A percentile compares a stretch with the other conserved stretches of the same genome.
Conservation (phyloP, 176 grass and related monocot species). For the Cocos nucifera region DNA sequence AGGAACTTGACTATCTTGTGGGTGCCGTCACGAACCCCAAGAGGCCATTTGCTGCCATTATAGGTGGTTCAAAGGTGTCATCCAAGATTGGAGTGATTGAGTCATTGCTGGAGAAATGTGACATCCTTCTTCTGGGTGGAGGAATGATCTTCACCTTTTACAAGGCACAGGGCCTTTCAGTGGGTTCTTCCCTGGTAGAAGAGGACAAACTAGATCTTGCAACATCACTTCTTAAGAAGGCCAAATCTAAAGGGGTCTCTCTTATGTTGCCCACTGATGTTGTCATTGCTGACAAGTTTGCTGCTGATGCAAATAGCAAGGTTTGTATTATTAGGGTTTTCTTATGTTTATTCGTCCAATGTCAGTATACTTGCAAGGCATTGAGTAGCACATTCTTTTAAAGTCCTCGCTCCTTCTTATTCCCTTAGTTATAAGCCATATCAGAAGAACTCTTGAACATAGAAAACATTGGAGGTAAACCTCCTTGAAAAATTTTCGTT, state of each 20-base stretch:
- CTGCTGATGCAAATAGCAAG: conserved; percentile 32
- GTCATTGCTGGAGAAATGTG: conserved; percentile 35
- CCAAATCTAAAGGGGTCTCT: conserved; percentile 33
- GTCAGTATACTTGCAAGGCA: no score
- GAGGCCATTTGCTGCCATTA: conserved; percentile 37
- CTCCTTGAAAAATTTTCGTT: no score
- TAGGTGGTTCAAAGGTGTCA: conserved; percentile 48
- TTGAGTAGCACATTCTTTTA: no score
- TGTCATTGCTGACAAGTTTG: conserved; percentile 31
- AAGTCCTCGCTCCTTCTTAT: no score
- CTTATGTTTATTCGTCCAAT: no score
- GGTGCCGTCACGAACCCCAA: conserved; percentile 40
- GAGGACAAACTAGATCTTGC: conserved; percentile 42
- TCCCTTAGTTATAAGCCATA: no score
- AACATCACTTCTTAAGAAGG: conserved; percentile 30
- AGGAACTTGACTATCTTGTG: conserved; percentile 57
- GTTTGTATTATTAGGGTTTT: conserved; percentile 8
- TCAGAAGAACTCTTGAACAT: no score
- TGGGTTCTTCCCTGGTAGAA: conserved; percentile 42
- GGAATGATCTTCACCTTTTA: conserved; percentile 64
- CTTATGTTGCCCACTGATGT: conserved; percentile 38
- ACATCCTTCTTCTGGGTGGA: conserved; percentile 49
- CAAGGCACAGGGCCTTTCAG: conserved; percentile 36
- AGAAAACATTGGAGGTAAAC: no score
- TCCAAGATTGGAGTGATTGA: conserved; percentile 47